Evolutionary conservation across 148 eudicot genomes (phyloP).

Genomic region (Suaeda aralocaspica): DNA sequence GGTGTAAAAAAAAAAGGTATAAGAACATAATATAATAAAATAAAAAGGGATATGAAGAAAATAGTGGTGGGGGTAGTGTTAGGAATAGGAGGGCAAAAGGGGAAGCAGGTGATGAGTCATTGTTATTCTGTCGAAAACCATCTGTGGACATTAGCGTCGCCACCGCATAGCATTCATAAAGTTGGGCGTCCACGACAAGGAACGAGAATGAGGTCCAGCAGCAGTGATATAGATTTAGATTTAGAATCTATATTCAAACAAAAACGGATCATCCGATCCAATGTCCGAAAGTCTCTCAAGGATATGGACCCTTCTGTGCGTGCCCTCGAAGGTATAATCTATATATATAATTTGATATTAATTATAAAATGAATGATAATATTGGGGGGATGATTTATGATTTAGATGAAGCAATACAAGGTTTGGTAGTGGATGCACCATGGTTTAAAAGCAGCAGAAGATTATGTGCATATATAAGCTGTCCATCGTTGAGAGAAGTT

Average conservation of each 20-base stretch:
- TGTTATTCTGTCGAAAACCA: slow-evolving; percentile 8
- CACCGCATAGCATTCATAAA: slow-evolving; percentile 14
- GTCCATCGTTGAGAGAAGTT: slow-evolving; percentile 86
- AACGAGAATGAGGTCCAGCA: slow-evolving; percentile 30
- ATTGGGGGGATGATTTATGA: not conserved
- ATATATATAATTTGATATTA: not conserved
- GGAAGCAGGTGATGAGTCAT: slow-evolving; percentile 16
- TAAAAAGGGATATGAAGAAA: not conserved
- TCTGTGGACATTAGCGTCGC: slow-evolving; percentile 25
- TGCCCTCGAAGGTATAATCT: slow-evolving; percentile 47
- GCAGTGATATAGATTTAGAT: slow-evolving; percentile 19
- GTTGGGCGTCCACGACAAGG: slow-evolving; percentile 14
- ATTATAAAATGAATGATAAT: slow-evolving; percentile 6
- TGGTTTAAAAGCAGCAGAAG: slow-evolving; percentile 85
- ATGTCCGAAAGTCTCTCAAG: slow-evolving; percentile 56
- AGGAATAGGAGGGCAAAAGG: slow-evolving; percentile 3
- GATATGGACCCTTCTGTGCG: slow-evolving; percentile 59
- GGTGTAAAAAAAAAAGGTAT: not conserved
- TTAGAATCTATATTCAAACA: slow-evolving; percentile 55
- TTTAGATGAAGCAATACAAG: slow-evolving; percentile 68
- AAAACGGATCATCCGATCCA: slow-evolving; percentile 53
- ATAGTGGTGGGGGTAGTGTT: slow-evolving; percentile 15
- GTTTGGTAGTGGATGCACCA: slow-evolving; percentile 63
- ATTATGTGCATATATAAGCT: slow-evolving; percentile 91
- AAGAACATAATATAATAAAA: not conserved